These are phyloP conservation scores for Populus nigra DNA, from an alignment of 345 rosid genomes.

Conservation along the genomic window DNA sequence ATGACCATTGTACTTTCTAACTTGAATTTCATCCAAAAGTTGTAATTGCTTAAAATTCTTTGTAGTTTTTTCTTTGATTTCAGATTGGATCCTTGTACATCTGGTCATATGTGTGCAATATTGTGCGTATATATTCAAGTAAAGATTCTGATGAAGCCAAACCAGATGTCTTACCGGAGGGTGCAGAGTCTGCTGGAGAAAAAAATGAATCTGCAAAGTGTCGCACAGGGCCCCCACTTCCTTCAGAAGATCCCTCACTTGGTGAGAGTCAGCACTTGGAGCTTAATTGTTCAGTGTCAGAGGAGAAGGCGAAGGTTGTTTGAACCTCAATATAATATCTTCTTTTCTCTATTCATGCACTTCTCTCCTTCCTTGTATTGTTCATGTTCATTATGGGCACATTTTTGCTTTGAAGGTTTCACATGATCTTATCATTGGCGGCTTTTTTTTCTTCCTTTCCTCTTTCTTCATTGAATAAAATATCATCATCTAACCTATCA, in stretches of 20 bases:
- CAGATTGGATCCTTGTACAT: constrained; percentile 42
- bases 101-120: constrained; percentile 42
- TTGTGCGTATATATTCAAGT: constrained; percentile 28
- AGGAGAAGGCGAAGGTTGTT: too few relatives aligned
- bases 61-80: too few relatives aligned
- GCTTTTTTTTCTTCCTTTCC: background rate
- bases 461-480: too few relatives aligned
- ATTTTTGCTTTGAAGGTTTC: too few relatives aligned
- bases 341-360: too few relatives aligned
- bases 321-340: too few relatives aligned
- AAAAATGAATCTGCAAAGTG: background rate
- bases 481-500: background rate
- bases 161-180: background rate
- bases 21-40: too few relatives aligned
- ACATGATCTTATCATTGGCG: background rate
- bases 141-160: background rate
- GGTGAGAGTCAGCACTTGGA: too few relatives aligned
- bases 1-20: background rate
- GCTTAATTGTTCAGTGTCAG: too few relatives aligned
- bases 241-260: constrained; percentile 1
- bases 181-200: constrained; percentile 1
- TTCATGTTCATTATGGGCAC: too few relatives aligned
- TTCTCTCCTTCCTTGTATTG: too few relatives aligned
- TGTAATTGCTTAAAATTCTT: too few relatives aligned
- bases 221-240: constrained; percentile 20